Evolutionary conservation across 2,329 filamentous ascomycete genomes (phyloP), one percentile per base, ranked within the genome.

Genomic region (Gremmenia infestans): DNA sequence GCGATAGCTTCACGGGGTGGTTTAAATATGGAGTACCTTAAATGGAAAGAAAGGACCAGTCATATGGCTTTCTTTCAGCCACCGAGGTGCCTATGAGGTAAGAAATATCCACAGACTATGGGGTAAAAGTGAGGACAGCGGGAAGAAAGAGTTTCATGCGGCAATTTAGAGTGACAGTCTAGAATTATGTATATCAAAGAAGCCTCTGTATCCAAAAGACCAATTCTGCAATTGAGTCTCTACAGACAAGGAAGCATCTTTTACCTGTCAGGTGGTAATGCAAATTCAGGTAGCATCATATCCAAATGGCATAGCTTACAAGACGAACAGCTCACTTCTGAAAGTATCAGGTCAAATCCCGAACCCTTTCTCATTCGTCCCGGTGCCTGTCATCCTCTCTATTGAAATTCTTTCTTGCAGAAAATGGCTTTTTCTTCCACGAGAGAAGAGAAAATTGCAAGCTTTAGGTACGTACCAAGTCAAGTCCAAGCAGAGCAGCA

Each of bases 51-150:
- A 15, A 19, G 4, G 22, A 35, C 22, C 19, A 36, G 36, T 43
- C 48, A 52, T 7, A 15, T 8, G 45, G 14, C n/a, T 47, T 49
- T 46, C 23, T 47, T 40, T 19, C 19, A 11, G 36, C 36, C 36
- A 23, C n/a, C 19, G 15, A 22, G 25, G 11, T 47, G 47, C 43
- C 54, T 51, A 50, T 58, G 35, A 62, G 46, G 55, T 61, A 59
- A 59, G 52, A 50, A 42, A 48, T 53, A 57, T n/a, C 36, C 17
- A 52, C 25, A 55, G 22, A 53, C 46, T 64, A 60, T 62, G 62
- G 62, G 58, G 58, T 62, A 60, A 53, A 59, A 48, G 49, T 32
- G 28, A 39, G 51, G 35, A 42, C 28, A n/a, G 40, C 52, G 23
- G 32, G 35, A 46, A 50, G 36, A 43, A 35, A 19, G 43, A 36